Percentiles rank a stretch among this genome's conserved stretches.
phyloP scores from a whole-genome alignment of 345 rosid genomes.

The Turnera subulata region DNA sequence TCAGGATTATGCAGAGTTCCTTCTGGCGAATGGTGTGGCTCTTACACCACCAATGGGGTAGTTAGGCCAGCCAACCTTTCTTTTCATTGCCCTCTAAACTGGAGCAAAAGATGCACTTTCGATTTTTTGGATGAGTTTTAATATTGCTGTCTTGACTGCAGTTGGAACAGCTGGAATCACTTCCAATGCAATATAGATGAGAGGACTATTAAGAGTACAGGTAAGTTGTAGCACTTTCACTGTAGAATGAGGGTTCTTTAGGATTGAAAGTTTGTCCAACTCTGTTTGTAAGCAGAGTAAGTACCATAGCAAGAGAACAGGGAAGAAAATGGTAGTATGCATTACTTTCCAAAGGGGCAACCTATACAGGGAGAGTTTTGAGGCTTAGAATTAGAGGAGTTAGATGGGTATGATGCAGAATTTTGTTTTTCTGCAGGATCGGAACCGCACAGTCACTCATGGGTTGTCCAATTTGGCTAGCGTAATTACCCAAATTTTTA shows the following conservation, averaged over 20 bases:
- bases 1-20: constrained; percentile 28
- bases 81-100: background rate
- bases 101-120: background rate
- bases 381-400: no score
- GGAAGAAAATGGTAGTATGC: background rate
- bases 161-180: constrained; percentile 32
- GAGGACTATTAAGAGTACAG: constrained; percentile 19
- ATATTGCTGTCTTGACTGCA: background rate
- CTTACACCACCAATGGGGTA: constrained; percentile 55
- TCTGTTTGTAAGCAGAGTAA: background rate
- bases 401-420: no score
- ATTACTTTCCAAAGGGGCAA: background rate
- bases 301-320: background rate
- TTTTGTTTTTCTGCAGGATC: no score
- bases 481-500: no score
- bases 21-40: constrained; percentile 43
- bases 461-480: no score
- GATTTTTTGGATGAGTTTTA: no score
- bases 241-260: background rate
- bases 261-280: background rate
- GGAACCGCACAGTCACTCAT: no score
- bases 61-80: no score
- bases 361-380: background rate
- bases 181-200: constrained; percentile 24
- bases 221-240: background rate